A percentile compares a stretch with the other conserved stretches of the same genome.
These are phyloP conservation scores for Penicillium macrosclerotiorum DNA, from an alignment of 495 filamentous ascomycete species.

Conservation along the genomic window DNA sequence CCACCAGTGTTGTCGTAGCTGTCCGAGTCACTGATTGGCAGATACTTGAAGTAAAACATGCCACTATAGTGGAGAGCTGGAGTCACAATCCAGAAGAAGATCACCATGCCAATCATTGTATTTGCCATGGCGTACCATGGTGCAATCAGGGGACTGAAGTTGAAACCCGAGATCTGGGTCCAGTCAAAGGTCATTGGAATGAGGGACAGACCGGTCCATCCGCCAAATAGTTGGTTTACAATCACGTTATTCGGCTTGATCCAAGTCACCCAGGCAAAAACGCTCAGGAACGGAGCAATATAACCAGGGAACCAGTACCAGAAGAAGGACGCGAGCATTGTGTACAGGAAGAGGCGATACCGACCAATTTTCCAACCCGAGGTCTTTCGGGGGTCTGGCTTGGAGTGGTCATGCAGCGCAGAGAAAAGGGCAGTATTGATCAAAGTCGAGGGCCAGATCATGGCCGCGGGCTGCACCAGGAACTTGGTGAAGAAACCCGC, in stretches of 20 bases:
- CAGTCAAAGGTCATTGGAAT: slow-evolving; percentile 69
- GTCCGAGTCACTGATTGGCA: slow-evolving; percentile 54
- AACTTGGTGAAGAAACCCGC: slow-evolving; percentile 66
- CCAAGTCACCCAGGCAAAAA: slow-evolving; percentile 48
- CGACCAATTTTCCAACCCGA: slow-evolving; percentile 65
- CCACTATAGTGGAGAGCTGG: slow-evolving; percentile 52
- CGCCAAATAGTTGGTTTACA: slow-evolving; percentile 59
- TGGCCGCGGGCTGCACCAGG: slow-evolving; percentile 58
- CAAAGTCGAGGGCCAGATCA: slow-evolving; percentile 73
- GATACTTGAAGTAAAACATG: slow-evolving; percentile 48
- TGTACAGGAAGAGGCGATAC: slow-evolving; percentile 63
- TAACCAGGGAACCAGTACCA: slow-evolving; percentile 62
- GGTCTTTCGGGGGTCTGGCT: slow-evolving; percentile 53
- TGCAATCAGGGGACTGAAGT: slow-evolving; percentile 64
- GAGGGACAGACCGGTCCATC: slow-evolving; percentile 57
- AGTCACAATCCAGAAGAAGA: slow-evolving; percentile 53
- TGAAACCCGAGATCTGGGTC: slow-evolving; percentile 65
- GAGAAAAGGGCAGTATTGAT: slow-evolving; percentile 65
- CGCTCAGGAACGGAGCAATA: slow-evolving; percentile 46
- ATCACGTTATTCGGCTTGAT: slow-evolving; percentile 50
- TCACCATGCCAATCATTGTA: slow-evolving; percentile 53
- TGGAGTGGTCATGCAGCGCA: slow-evolving; percentile 65
- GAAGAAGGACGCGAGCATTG: slow-evolving; percentile 54
- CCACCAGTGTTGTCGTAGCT: slow-evolving; percentile 58
- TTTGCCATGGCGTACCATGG: slow-evolving; percentile 66